Conservation (phyloP, 1,139 yeast species). For the Debaryomyces sp. region DNA sequence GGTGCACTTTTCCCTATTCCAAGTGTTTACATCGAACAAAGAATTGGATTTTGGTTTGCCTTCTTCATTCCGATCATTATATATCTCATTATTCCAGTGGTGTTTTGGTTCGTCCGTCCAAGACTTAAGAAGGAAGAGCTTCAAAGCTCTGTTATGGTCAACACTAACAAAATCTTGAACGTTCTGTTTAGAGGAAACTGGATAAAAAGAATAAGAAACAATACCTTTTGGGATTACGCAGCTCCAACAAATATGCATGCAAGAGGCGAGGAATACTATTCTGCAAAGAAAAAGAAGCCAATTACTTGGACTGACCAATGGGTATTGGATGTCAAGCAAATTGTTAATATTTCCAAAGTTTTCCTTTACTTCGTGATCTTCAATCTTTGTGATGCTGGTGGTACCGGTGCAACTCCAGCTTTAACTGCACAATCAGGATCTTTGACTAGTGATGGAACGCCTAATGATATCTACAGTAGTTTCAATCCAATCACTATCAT, state of each 20-base stretch:
- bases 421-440: conserved; percentile 69
- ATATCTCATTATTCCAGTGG: conserved; percentile 51
- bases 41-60: conserved; percentile 79
- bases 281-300: conserved; percentile 29
- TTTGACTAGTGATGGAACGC: conserved; percentile 67
- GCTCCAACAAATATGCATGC: conserved; percentile 51
- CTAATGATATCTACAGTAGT: conserved; percentile 69
- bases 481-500: conserved; percentile 71
- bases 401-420: conserved; percentile 55
- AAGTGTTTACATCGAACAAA: conserved; percentile 70
- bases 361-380: conserved; percentile 65
- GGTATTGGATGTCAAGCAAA: conserved; percentile 62
- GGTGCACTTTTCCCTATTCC: conserved; percentile 82
- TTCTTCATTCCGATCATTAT: conserved; percentile 59
- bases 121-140: conserved; percentile 41
- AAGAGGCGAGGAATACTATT: conserved; percentile 41
- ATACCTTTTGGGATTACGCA: conserved; percentile 57
- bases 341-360: conserved; percentile 61
- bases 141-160: conserved; percentile 52
- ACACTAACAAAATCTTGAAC: conserved; percentile 41
- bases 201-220: conserved; percentile 35
- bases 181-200: conserved; percentile 45
- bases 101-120: conserved; percentile 41
- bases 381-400: conserved; percentile 62
- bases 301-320: conserved; percentile 57